These are phyloP conservation scores for Rhodotorula sp. DNA, from an alignment of 1,284 basidiomycete species.

Conservation along the genomic window DNA sequence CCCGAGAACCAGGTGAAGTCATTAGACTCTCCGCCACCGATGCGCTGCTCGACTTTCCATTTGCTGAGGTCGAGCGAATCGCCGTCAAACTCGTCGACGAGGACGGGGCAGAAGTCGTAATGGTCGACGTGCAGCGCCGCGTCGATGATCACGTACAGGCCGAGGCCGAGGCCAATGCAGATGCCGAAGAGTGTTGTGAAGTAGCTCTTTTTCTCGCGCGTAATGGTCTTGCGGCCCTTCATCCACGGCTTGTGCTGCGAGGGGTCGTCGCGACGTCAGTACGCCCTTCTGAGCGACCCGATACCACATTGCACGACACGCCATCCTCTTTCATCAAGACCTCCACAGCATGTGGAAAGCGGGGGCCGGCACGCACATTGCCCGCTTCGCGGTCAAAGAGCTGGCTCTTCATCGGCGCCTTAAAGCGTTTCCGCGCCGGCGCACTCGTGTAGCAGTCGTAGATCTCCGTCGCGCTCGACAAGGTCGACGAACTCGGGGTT, in stretches of 20 bases:
- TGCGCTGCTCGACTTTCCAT: conserved; percentile 26
- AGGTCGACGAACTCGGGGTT: not conserved
- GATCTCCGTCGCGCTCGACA: conserved; percentile 1
- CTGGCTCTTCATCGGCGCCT: conserved; percentile 17
- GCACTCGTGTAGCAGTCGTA: not conserved
- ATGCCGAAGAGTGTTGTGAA: conserved; percentile 31
- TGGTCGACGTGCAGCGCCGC: conserved; percentile 6
- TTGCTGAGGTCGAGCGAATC: conserved; percentile 10
- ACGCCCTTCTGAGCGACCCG: no score
- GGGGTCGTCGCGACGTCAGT: not conserved
- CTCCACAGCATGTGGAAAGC: no score
- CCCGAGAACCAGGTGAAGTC: conserved; percentile 30
- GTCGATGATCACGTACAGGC: conserved; percentile 9
- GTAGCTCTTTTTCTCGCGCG: conserved; percentile 32
- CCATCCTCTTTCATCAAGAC: no score
- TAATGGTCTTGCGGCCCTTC: conserved; percentile 29
- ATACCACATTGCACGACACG: no score
- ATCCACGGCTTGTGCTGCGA: conserved; percentile 32
- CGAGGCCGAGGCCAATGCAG: conserved; percentile 4
- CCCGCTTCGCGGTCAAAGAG: conserved; percentile 22
- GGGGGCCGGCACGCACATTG: conserved; percentile 2
- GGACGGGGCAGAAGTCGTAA: conserved; percentile 13
- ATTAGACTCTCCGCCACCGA: conserved; percentile 31
- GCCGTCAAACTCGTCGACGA: conserved; percentile 27
- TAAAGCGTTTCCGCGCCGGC: conserved; percentile 18